Base-by-base conservation (phyloP, 1,284 basidiomycete genomes). In the Athelia psychrophila region DNA sequence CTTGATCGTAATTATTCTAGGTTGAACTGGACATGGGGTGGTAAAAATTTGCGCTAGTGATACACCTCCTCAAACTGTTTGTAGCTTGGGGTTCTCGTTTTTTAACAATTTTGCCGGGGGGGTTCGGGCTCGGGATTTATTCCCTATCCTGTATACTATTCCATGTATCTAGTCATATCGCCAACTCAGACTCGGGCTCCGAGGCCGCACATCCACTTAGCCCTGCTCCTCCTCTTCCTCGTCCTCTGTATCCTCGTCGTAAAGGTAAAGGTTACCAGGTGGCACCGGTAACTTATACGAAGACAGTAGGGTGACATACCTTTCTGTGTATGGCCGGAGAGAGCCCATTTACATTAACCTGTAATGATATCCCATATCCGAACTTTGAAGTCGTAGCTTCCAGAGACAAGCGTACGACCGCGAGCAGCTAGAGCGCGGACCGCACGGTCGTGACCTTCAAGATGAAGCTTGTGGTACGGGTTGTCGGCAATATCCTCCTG, bases 281-380 rank as follows among this genome's bases (percentile, higher is more conserved):
- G 75, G 74, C 51, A 80, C 80, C 5, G 44, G 27, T 27, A 9
- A 54, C 52, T 42, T n/a, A 18, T 42, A 35, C 54, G 3, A 53
- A 49, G 44, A 54, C 35, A 38, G 47, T 30, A 8, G 4, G 44
- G 48, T 42, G 38, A 6, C 9, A 53, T 57, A 93, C 93, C 93
- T 81, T 95, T 96, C 66, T 93, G 90, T 22, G 88, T 88, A 66
- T 98, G 95, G 0, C 95, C 95, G 2, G 79, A 77, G 46, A 98
- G 76, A 6, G 88, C 79, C 76, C 88, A 90, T 62, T 85, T 86
- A 66, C 89, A 91, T 40, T 80, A 77, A 12, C 95, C 95, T n/a
- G 85, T 89, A 56, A 94, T 80, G 53, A 93, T 88, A 66, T 98
- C 94, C 95, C 95, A 98, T 32, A 97, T 89, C 35, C 95, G 85